Base-by-base conservation (phyloP, 345 rosid species). In the Angophora floribunda region DNA sequence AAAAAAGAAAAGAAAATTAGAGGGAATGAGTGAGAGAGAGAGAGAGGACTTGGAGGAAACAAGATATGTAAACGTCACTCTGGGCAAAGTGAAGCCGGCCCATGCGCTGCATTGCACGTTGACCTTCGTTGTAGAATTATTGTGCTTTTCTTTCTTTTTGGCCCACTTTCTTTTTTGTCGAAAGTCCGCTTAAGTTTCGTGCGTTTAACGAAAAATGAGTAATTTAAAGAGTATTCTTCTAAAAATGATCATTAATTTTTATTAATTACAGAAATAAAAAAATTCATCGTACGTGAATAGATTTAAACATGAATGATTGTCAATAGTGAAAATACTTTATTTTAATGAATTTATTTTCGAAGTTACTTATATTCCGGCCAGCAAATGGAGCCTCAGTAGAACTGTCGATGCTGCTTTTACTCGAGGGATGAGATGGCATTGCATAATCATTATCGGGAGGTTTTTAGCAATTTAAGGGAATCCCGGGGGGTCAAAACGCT, bases 211-310 rank as follows among this genome's bases (percentile, higher is more conserved):
- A 2, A 36, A 36, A 36, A 36, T 36, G 41, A 36, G 41, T 36
- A 36, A 36, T 36, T 36, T 4, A 36, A 36, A 36, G 41, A 36
- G 19, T 55, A 50, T 55, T 21, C 13, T 55, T 55, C 22, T 1
- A 22, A 0, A 55, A 0, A 55, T 55, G 28, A 55, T 55, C 0
- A 6, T 55, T n/a, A n/a, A n/a, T 2, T 55, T 55, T 55, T 21
- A 55, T 28, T 12, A 0, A 26, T 55, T 22, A 21, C 11, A 9
- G 9, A 55, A 28, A 55, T 55, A 22, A 55, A 55, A 2, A 22
- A 22, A 55, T 55, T 55, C 24, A 55, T 55, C 24, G 12, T 6
- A 9, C 1, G 21, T 1, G 2, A 55, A 55, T 2, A 55, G 22
- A 5, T 55, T 22, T 22, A 55, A 12, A 55, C 28, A 55, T 9